Base-by-base conservation (phyloP, 768 basidiomycete species). In the Kwoniella sp. region DNA sequence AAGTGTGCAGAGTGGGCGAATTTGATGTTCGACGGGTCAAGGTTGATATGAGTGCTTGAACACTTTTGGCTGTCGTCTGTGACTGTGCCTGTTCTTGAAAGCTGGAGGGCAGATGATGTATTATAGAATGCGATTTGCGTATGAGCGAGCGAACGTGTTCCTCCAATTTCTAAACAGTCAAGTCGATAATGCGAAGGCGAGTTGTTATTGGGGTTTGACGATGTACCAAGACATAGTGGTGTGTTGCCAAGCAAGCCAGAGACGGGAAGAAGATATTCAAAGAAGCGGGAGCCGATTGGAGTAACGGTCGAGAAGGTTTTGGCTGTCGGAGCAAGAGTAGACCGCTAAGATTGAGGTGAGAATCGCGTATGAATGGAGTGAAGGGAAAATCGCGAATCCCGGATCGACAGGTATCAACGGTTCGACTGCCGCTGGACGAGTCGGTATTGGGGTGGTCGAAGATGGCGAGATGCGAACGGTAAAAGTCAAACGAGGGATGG, bases 401-500 rank as follows among this genome's bases (percentile, higher is more conserved):
- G 29, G 26, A 22, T 31, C 54, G 29, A 55, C 26, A 34, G 29
- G 31, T 31, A 22, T 55, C 30, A 31, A 34, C 5, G 30, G n/a
- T 30, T 15, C 11, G 53, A 17, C 15, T 17, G 8, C 5, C 31
- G 54, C 28, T 54, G 25, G 26, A 23, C 29, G n/a, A 25, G 23
- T 26, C 29, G 53, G 26, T 12, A 29, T 54, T 34, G 13, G 34
- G 13, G 34, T 5, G 34, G 7, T 45, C 9, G 4, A 2, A 15
- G 28, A 55, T 9, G n/a, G n/a, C 30, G 54, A 55, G 20, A 7
- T 55, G 15, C 31, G 22, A 4, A 7, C 20, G 30, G 5, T 2
- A 11, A 31, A 55, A 31, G 54, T 28, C 28, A 30, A 55, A 55
- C 22, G 54, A 55, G 31, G 4, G 54, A 29, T 55, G 30, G 13